These are phyloP conservation scores for Phytophthora fragariaefolia DNA, from an alignment of 352 stramenopile genomes.

Conservation along the genomic window DNA sequence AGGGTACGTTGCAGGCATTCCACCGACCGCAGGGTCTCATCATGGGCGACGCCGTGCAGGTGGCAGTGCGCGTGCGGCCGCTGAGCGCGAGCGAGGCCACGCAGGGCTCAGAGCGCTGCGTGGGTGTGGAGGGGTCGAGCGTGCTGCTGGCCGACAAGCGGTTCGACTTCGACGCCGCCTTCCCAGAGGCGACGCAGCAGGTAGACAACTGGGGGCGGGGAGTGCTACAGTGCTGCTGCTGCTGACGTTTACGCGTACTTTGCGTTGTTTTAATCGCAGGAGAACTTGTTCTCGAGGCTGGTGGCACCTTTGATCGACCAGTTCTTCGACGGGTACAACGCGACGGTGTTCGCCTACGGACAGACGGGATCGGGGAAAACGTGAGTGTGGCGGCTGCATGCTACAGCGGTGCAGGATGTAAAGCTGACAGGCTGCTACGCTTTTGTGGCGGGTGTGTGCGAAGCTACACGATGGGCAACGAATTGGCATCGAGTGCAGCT, in stretches of 20 bases:
- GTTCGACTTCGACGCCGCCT: conserved; percentile 87
- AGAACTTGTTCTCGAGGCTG: conserved; percentile 61
- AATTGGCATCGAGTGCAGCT: conserved; percentile 51
- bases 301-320: conserved; percentile 71
- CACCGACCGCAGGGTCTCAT: no score
- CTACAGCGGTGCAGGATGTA: no score
- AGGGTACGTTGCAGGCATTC: no score
- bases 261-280: conserved; percentile 26
- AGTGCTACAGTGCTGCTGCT: neutral
- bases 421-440: neutral
- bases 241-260: neutral
- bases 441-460: conserved; percentile 36
- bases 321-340: conserved; percentile 96
- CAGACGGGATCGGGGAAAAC: conserved; percentile 92
- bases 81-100: conserved; percentile 35
- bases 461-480: conserved; percentile 96
- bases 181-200: conserved; percentile 44
- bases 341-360: conserved; percentile 95
- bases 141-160: conserved; percentile 44
- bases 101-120: conserved; percentile 36
- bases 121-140: conserved; percentile 32
- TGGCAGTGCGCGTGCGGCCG: conserved; percentile 49
- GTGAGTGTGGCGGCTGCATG: conserved; percentile 36
- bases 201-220: neutral
- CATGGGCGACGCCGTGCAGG: conserved; percentile 27